Percentiles rank a stretch among this genome's conserved stretches.
phyloP scores from a whole-genome alignment of 129 eudicot genomes.

The Smallanthus sonchifolius region DNA sequence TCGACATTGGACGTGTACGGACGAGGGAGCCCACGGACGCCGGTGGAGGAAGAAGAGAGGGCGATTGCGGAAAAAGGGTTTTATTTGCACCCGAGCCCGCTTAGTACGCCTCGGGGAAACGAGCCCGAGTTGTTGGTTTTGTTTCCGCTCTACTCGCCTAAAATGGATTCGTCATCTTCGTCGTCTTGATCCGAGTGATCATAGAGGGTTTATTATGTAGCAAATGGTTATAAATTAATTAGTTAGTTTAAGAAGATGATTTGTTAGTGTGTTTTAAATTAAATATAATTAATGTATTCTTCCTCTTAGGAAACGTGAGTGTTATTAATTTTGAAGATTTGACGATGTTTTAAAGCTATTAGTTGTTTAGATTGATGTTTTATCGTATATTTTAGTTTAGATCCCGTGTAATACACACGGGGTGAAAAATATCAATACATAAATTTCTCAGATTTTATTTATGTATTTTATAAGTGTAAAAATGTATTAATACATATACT shows the following conservation, averaged over 20 bases:
- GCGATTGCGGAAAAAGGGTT: constrained; percentile 76
- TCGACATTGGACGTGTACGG: constrained; percentile 65
- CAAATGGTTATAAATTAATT: constrained; percentile 7
- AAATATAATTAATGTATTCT: constrained; percentile 2
- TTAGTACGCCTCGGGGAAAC: constrained; percentile 50
- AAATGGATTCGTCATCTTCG: constrained; percentile 1
- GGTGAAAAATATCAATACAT: too few relatives aligned
- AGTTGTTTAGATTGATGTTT: neutral
- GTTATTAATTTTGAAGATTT: neutral
- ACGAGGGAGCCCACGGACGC: constrained; percentile 48
- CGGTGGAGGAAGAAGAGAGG: constrained; percentile 51
- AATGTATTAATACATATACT: too few relatives aligned
- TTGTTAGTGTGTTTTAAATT: constrained; percentile 7
- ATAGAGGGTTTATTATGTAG: neutral
- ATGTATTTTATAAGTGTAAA: too few relatives aligned
- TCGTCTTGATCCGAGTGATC: constrained; percentile 5
- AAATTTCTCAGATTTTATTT: too few relatives aligned
- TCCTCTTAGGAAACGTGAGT: neutral
- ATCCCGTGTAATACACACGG: too few relatives aligned
- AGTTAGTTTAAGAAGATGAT: neutral
- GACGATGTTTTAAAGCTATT: neutral
- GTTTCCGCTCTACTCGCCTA: constrained; percentile 66
- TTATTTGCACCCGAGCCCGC: constrained; percentile 68
- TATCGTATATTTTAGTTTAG: too few relatives aligned
- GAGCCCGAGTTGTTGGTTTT: constrained; percentile 66